Base-by-base conservation (phyloP, 306 rosid genomes). In the Inga leiocalycina region DNA sequence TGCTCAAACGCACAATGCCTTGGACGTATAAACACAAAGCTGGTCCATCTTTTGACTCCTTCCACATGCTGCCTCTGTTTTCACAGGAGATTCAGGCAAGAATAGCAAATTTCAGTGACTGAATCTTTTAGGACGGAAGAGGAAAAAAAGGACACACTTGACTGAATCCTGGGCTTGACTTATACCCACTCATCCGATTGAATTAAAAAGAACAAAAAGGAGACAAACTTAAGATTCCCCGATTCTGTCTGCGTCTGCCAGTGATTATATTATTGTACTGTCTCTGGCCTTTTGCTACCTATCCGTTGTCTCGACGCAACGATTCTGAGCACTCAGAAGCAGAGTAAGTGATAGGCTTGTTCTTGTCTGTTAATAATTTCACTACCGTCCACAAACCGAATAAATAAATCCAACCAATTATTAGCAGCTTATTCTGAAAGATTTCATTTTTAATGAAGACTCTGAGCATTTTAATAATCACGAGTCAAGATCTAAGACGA, bases 201-300 rank as follows among this genome's bases (percentile, higher is more conserved):
- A 71, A 32, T 76, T 56, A 74, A 24, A 59, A 8, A 49, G n/a
- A 65, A 65, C 32, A 30, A 45, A 45, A 49, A 75, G 65, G 88
- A 44, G 88, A 85, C 77, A 76, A 88, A 80, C 76, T 83, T 82
- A 74, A 66, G 93, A 91, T 91, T 88, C 91, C 82, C 76, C 75
- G 90, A 81, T 81, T 78, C 85, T 81, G 81, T 89, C 82, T 76
- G 27, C 76, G 77, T 83, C 44, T 24, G 81, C 71, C 35, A 75
- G 79, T 45, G 61, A 68, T 56, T 79, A 79, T 76, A 66, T 82
- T 86, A 79, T 35, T 77, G 14, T 37, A 68, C 17, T 48, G 30
- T 13, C 44, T 82, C 76, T 89, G 88, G 48, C 79, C 13, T 30
- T 62, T 62, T 78, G 71, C 82, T 72, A 34, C 73, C 82, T 41